Percentiles rank a stretch among this genome's conserved stretches.
Conservation (phyloP, 208 protist species). For the Wallacemonas collosoma region DNA sequence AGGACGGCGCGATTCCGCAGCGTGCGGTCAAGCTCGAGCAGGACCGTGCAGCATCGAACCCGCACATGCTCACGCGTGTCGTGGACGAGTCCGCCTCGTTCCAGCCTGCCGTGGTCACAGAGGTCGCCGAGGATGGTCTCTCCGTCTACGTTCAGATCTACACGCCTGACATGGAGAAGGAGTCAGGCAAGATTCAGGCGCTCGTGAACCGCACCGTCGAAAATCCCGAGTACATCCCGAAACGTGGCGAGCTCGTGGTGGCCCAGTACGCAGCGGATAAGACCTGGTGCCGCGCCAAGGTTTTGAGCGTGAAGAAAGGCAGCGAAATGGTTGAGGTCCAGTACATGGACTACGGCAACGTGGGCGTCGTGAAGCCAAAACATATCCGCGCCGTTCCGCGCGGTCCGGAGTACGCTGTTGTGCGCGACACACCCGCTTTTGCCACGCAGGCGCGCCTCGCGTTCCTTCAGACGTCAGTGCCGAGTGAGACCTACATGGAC, state of each 20-base stretch:
- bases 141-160: slow-evolving; percentile 75
- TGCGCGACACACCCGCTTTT: slow-evolving; percentile 68
- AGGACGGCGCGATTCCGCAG: slow-evolving; percentile 50
- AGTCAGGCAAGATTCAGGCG: slow-evolving; percentile 52
- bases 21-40: slow-evolving; percentile 67
- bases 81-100: slow-evolving; percentile 50
- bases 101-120: slow-evolving; percentile 50
- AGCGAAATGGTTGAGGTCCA: slow-evolving; percentile 58
- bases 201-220: slow-evolving; percentile 53
- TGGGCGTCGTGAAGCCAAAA: slow-evolving; percentile 44
- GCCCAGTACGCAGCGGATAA: slow-evolving; percentile 79
- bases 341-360: slow-evolving; percentile 91
- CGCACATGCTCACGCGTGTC: slow-evolving; percentile 36
- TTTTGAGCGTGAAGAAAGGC: slow-evolving; percentile 44
- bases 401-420: slow-evolving; percentile 68
- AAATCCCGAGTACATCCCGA: slow-evolving; percentile 30
- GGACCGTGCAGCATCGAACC: slow-evolving; percentile 46
- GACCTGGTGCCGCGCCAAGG: slow-evolving; percentile 80
- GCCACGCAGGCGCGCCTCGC: slow-evolving; percentile 68
- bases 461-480: slow-evolving; percentile 60
- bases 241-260: slow-evolving; percentile 75
- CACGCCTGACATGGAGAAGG: slow-evolving; percentile 39
- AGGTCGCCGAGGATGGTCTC: slow-evolving; percentile 75
- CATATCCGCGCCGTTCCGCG: slow-evolving; percentile 67
- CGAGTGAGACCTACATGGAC: slow-evolving; percentile 39